A percentile compares a stretch with the other conserved stretches of the same genome.
Conservation (phyloP, 768 basidiomycete genomes). For the Crepidotus variabilis region DNA sequence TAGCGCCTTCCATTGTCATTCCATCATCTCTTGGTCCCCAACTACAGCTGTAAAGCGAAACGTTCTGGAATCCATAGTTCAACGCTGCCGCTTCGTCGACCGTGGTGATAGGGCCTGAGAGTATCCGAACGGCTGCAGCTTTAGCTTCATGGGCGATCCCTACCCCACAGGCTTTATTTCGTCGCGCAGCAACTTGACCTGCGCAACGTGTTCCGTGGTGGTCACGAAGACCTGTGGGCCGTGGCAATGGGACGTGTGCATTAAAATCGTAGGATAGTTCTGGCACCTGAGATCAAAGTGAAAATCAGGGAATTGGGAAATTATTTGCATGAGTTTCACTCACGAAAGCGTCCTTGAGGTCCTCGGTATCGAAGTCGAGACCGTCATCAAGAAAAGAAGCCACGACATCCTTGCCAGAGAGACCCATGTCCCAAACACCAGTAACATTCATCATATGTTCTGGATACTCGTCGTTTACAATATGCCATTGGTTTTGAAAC, state of each 20-base stretch:
- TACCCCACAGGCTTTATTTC: slow-evolving; percentile 90
- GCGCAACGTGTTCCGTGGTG: slow-evolving; percentile 98
- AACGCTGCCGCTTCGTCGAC: slow-evolving; percentile 92
- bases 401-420: slow-evolving; percentile 82
- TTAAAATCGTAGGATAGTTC: slow-evolving; percentile 94
- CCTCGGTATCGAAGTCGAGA: slow-evolving; percentile 80
- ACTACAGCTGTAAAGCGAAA: slow-evolving; percentile 89
- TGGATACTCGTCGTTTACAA: slow-evolving; percentile 79
- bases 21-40: slow-evolving; percentile 99
- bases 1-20: slow-evolving; percentile 87
- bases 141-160: slow-evolving; percentile 90
- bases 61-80: slow-evolving; percentile 88
- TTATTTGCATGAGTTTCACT: slow-evolving; percentile 25
- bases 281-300: slow-evolving; percentile 51
- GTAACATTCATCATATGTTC: slow-evolving; percentile 90
- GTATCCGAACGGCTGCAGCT: slow-evolving; percentile 90
- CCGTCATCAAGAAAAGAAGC: slow-evolving; percentile 93
- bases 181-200: slow-evolving; percentile 89
- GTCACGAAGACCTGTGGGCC: slow-evolving; percentile 81
- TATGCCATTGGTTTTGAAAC: slow-evolving; percentile 88
- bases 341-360: slow-evolving; percentile 90
- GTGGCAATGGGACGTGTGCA: slow-evolving; percentile 82
- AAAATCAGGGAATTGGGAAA: background rate
- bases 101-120: slow-evolving; percentile 90
- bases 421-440: slow-evolving; percentile 82